Evolutionary conservation across 495 filamentous ascomycete genomes (phyloP).

Genomic region (Sabuloglossum arenarium): DNA sequence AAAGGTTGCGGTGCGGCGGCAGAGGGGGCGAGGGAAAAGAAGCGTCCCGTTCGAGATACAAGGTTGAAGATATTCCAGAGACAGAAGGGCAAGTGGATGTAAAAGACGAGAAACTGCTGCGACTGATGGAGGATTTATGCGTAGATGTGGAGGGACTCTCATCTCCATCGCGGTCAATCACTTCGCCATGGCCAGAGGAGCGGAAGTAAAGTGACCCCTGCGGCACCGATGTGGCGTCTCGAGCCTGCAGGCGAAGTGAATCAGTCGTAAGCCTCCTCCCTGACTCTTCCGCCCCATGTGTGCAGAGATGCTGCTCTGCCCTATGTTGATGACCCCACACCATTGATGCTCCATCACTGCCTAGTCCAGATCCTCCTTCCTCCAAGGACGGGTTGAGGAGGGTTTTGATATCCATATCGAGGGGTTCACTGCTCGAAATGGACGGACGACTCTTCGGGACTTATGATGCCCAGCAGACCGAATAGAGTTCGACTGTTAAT

Average conservation of each 20-base stretch:
- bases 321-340: background rate
- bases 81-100: background rate
- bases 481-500: background rate
- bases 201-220: background rate
- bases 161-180: background rate
- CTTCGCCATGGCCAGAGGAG: background rate
- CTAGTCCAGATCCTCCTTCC: background rate
- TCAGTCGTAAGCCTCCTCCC: background rate
- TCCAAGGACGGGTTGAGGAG: background rate
- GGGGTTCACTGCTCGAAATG: background rate
- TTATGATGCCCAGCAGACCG: background rate
- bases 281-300: background rate
- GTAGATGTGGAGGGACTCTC: background rate
- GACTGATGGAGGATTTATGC: background rate
- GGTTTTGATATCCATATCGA: constrained; percentile 1
- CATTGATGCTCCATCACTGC: background rate
- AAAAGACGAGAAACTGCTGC: background rate
- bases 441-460: background rate
- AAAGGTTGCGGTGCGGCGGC: background rate
- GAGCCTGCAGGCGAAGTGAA: background rate
- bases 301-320: background rate
- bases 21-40: background rate
- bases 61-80: background rate
- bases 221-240: background rate
- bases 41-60: background rate